phyloP scores from a whole-genome alignment of 768 basidiomycete species.

The Asterophora lycoperdoides region DNA sequence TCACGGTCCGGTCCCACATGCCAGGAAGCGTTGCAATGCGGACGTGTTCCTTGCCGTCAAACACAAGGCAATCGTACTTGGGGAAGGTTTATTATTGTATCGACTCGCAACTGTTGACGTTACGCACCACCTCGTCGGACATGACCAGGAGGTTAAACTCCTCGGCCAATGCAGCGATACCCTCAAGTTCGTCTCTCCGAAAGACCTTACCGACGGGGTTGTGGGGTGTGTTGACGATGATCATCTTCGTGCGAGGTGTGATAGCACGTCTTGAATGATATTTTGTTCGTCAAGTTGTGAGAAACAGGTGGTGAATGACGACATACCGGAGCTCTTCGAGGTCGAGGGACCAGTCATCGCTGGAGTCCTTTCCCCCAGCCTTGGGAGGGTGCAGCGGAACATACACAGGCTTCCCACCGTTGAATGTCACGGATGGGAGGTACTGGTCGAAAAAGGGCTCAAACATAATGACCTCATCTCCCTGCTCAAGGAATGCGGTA shows the following conservation, averaged over 20 bases:
- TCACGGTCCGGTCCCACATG: conserved; percentile 98
- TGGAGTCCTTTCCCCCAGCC: conserved; percentile 41
- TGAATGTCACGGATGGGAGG: conserved; percentile 88
- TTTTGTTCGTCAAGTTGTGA: not conserved
- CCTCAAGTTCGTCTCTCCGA: conserved; percentile 72
- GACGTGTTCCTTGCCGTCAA: conserved; percentile 83
- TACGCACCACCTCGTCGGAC: conserved; percentile 91
- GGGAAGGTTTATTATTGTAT: conserved; percentile 1
- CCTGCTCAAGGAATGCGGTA: conserved; percentile 84
- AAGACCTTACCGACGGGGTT: conserved; percentile 99
- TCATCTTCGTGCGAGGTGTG: conserved; percentile 88
- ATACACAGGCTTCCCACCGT: conserved; percentile 88
- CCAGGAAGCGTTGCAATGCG: conserved; percentile 93
- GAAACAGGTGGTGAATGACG: not conserved
- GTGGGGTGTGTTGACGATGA: conserved; percentile 94
- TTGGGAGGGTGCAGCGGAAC: conserved; percentile 92
- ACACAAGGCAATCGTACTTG: conserved; percentile 92
- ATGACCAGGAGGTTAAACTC: conserved; percentile 92
- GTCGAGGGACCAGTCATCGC: conserved; percentile 88
- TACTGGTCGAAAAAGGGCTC: conserved; percentile 99
- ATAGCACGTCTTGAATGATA: conserved; percentile 59
- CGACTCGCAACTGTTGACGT: not conserved
- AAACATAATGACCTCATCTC: conserved; percentile 98
- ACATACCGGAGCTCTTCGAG: conserved; percentile 78
- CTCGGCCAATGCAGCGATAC: conserved; percentile 82